Base-by-base conservation (phyloP, 345 rosid species). In the Citrus australasica region DNA sequence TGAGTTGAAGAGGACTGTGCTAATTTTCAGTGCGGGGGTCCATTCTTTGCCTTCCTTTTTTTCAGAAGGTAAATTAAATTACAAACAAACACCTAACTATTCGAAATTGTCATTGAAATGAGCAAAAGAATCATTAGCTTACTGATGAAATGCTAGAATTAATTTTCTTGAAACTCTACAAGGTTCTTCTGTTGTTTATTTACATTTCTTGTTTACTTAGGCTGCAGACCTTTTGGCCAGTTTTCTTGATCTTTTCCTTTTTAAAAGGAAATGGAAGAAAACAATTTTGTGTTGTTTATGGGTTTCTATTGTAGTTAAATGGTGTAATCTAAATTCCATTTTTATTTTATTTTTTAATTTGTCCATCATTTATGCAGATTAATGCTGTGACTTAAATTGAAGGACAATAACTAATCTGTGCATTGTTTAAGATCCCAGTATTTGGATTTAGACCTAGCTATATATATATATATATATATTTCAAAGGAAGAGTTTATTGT, bases 1-100 rank as follows among this genome's bases (percentile, higher is more conserved):
- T 76, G 60, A 46, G 82, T 83, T 77, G 75, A 76, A 70, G 79
- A 65, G 5, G 76, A 79, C 82, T 75, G 56, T 79, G 82, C 77
- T 48, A 60, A 80, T 73, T 80, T 80, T 78, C 82, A 75, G 75
- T 71, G 69, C 79, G n/a, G 69, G 77, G 65, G 77, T 71, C 53
- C 75, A 83, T 85, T 87, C 81, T 80, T 82, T 84, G 81, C 86
- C 90, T 84, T 85, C 87, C 75, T 78, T 84, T 87, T 85, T 70
- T 73, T 84, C 65, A 79, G 88, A 84, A 86, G 91, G 87, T 84
- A 84, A 79, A 35, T 46, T 80, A 51, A 64, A 64, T 80, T 71
- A 33, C 61, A 70, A 78, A 67, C 67, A 40, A 64, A 74, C 80
- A 65, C 78, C 76, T 76, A 74, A 82, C 77, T 22, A 79, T 63